Evolutionary conservation across 176 grass and related monocot species (phyloP), one percentile per base, ranked within the genome.

Genomic region (Bolboschoenus planiculmis): DNA sequence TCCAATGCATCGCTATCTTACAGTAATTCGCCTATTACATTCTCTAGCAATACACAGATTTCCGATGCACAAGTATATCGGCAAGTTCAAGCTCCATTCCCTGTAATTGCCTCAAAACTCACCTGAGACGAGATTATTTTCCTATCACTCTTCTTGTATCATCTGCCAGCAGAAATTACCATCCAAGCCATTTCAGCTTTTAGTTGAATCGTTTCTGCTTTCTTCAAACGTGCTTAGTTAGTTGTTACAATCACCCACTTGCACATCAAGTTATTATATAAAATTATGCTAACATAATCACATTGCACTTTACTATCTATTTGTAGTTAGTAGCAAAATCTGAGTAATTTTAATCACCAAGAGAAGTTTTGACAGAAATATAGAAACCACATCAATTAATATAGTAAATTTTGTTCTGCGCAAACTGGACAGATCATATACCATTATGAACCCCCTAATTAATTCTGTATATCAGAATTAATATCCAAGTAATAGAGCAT

Each of bases 401-500:
- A n/a, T n/a, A n/a, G n/a, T n/a, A n/a, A n/a, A n/a, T n/a, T n/a
- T n/a, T n/a, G n/a, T n/a, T 50, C 10, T 18, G 43, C 13, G 50
- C 43, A 1, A 30, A 75, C 43, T 75, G 43, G 1, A 75, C 13
- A 13, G 2, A 47, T 47, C 70, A 40, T 42, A 42, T 48, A 48
- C 43, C n/a, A n/a, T n/a, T n/a, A n/a, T n/a, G n/a, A n/a, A n/a
- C n/a, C 40, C 1, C 13, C 11, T n/a, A n/a, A n/a, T n/a, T 47
- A 51, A 76, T 30, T 27, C 26, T 51, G 20, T 50, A 29, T 50
- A 31, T 51, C 14, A 10, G 24, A 50, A 44, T 72, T 40, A 82
- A 62, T 84, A 95, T 92, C 96, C 96, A 80, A 99, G 91, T 50
- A 87, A 99, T 56, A 85, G 74, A 84, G 92, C 96, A 86, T 95